Evolutionary conservation across 2,329 filamentous ascomycete genomes (phyloP).

Genomic region (Colletotrichum sublineola): DNA sequence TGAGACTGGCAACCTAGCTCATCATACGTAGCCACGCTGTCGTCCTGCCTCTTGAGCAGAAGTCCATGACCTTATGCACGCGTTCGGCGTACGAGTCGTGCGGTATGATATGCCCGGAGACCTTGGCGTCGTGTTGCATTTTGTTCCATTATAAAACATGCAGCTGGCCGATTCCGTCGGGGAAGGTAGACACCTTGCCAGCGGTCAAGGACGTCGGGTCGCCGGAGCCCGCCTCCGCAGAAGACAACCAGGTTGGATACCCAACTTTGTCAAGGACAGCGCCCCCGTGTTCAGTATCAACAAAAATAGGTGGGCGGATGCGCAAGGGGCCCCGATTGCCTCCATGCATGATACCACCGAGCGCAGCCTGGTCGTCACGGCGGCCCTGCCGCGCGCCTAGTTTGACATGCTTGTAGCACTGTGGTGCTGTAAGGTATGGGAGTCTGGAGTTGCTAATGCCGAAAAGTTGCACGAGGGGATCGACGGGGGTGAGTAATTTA

Average conservation of each 20-base stretch:
- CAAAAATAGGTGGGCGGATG: constrained; percentile 5
- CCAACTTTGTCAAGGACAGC: constrained; percentile 20
- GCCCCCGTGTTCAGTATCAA: constrained; percentile 11
- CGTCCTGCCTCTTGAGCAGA: no score
- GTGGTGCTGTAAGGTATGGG: constrained; percentile 24
- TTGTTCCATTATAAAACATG: no score
- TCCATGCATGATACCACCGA: constrained; percentile 16
- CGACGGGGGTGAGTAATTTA: constrained; percentile 15
- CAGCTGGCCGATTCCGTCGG: no score
- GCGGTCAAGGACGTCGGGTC: no score
- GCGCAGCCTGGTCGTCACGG: constrained; percentile 15
- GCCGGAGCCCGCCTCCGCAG: no score
- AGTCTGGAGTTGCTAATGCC: constrained; percentile 22
- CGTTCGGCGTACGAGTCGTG: no score
- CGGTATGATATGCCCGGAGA: no score
- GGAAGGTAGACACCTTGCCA: no score
- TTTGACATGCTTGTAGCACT: constrained; percentile 22
- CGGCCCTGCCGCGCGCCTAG: constrained; percentile 4
- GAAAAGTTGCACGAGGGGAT: constrained; percentile 28
- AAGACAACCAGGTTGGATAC: not conserved
- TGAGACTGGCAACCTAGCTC: no score
- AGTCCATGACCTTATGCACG: no score
- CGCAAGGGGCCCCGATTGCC: constrained; percentile 3
- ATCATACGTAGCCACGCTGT: no score
- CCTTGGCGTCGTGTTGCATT: no score